Base-by-base conservation (phyloP, 1,284 basidiomycete genomes). In the Cryptococcus sp. region DNA sequence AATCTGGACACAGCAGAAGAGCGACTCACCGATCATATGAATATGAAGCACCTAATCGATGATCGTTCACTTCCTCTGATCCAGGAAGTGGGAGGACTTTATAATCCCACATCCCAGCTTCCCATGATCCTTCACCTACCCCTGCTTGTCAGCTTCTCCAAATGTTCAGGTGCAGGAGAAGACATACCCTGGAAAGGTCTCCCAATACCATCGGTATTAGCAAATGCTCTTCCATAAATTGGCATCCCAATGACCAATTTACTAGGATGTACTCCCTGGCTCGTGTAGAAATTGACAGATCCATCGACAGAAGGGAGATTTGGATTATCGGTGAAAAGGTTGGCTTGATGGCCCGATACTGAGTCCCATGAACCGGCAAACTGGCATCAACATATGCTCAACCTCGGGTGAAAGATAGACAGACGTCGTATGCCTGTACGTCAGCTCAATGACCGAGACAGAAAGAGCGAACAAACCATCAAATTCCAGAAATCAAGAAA, bases 191-290 rank as follows among this genome's bases (percentile, higher is more conserved):
- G 81, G 78, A 85, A 97, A 1, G 88, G 72, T 45, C 80, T 69
- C 7, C 88, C 88, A 34, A 90, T 80, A 0, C 91, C 91, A 41
- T 73, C 70, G 0, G 90, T 93, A 45, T 83, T 77, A 67, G 86
- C 83, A 71, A 94, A 97, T 0, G 86, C 85, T 53, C 87, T 84
- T 0, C 91, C 91, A 63, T 91, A 91, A 2, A 90, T 75, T 1
- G 90, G 90, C 65, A 92, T 84, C 82, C 91, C 91, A 64, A 94
- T 78, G 25, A 83, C 84, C 45, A 94, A 81, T 77, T 94, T 93
- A 63, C 76, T 67, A 0, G 83, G 75, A 0, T 81, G 80, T 0
- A 89, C 88, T 7, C 91, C 91, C 11, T 81, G 74, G 7, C 77
- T 71, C 16, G 80, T 60, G 72, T 87, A 94, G 71, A 79, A 82